Evolutionary conservation across 169 alveolate species (phyloP), one percentile per base, ranked within the genome.

Genomic region (Plasmodium adleri): DNA sequence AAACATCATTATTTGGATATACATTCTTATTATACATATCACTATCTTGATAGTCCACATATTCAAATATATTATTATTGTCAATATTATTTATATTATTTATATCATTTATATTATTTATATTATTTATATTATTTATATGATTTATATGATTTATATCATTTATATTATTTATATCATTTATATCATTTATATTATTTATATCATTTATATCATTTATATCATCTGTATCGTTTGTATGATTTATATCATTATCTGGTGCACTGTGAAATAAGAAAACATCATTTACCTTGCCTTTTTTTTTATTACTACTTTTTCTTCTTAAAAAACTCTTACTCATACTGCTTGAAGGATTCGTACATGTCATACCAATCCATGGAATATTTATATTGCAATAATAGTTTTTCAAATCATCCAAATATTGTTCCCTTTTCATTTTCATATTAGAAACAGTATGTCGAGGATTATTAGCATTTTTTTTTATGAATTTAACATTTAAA

Each of bases 171-270:
- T 76, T 78, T 32, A 2, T 66, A 68, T 63, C 45, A 49, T 67
- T 49, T 58, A 26, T 2, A 15, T 24, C 20, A 2, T 54, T 32
- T 3, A 52, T 22, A 15, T 17, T 47, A 4, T 76, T 78, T 32
- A 78, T 78, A 75, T 71, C 64, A 12, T 64, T 50, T 20, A 64
- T 76, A 70, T 78, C 64, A 56, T 59, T 64, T 15, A 24, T 39
- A 39, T 71, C 64, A 56, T 13, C 20, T 39, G 24, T 22, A 22
- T 45, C 56, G 4, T 26, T 78, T 56, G 47, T 17, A 49, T 15
- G 47, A 39, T 47, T 47, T 28, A 67, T 67, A 26, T 58, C 89
- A 64, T 78, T 47, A 52, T 70, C 32, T 49, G 50, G 67, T 39
- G 47, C 47, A 39, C 47, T 39, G 47, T 39, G 1, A 39, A 39